phyloP scores from a whole-genome alignment of 148 eudicot species.

The Cornus kousa region DNA sequence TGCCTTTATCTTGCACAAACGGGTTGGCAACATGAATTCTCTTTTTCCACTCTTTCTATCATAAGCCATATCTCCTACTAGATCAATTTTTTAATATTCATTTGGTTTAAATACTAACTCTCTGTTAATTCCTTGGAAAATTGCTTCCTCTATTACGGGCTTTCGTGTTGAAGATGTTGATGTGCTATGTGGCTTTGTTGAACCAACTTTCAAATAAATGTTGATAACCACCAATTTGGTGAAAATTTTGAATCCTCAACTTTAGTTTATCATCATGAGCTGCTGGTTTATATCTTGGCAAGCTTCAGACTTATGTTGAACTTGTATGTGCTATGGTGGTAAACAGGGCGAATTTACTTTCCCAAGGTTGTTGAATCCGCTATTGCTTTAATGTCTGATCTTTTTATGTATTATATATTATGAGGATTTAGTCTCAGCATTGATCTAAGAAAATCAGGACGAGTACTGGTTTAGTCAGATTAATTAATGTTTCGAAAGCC shows the following conservation, averaged over 20 bases:
- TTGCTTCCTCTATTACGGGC: not conserved
- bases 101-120: too few species aligned
- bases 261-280: not conserved
- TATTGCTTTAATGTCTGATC: not conserved
- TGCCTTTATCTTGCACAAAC: too few species aligned
- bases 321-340: not conserved
- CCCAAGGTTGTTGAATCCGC: not conserved
- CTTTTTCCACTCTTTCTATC: too few species aligned
- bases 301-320: not conserved
- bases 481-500: not conserved
- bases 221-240: not conserved
- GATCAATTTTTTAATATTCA: too few species aligned
- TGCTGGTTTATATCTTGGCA: not conserved
- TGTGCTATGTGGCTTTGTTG: not conserved
- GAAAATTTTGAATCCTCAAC: not conserved
- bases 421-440: not conserved
- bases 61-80: too few species aligned
- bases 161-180: not conserved
- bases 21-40: too few species aligned
- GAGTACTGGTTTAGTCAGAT: not conserved
- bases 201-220: not conserved
- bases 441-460: not conserved
- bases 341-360: not conserved
- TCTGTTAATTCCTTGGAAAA: not conserved
- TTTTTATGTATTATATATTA: not conserved